Evolutionary conservation across 805 yeast genomes (phyloP), one percentile per base, ranked within the genome.

Genomic region (Sugiyamaella mastotermitis): DNA sequence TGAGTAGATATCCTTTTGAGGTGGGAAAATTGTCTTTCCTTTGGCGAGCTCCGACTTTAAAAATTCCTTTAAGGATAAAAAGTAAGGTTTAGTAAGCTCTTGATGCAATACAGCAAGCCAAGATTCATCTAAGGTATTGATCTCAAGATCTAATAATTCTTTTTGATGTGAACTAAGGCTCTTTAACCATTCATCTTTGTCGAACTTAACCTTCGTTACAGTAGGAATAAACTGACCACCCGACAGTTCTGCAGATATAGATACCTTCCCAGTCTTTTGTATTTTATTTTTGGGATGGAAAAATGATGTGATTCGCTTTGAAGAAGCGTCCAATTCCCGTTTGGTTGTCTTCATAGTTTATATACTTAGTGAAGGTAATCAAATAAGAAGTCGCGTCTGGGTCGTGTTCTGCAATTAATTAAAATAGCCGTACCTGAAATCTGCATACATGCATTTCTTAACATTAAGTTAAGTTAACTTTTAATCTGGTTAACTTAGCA

Each of bases 61-160:
- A 48, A 82, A 87, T 48, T 60, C 57, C 50, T 90, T 90, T 48
- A 92, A 65, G 7, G 72, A 59, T 7, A 88, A 56, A 52, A 92
- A 92, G 57, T 87, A 90, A 3, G 94, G 88, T 57, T 88, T 85
- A 8, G 82, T 78, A 38, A 92, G 67, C 50, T 88, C 95, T 16
- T 64, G 55, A 50, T 78, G 74, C 14, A 92, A 65, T 1, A 73
- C 66, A 3, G 70, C 68, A 16, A 92, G 73, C 98, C 98, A 92
- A 0, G 85, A 68, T 8, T 72, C 71, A 45, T 84, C 87, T 44
- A 92, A 61, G 0, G 84, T 75, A 1, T 66, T 57, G 27, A 86
- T 73, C 56, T 92, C 98, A 16, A 49, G 38, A 37, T 69, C 61
- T 2, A 86, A 65, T 4, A 86, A 62, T 1, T 58, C 59, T 36